phyloP scores from a whole-genome alignment of 352 stramenopile species.

The Pythium myriotylum region DNA sequence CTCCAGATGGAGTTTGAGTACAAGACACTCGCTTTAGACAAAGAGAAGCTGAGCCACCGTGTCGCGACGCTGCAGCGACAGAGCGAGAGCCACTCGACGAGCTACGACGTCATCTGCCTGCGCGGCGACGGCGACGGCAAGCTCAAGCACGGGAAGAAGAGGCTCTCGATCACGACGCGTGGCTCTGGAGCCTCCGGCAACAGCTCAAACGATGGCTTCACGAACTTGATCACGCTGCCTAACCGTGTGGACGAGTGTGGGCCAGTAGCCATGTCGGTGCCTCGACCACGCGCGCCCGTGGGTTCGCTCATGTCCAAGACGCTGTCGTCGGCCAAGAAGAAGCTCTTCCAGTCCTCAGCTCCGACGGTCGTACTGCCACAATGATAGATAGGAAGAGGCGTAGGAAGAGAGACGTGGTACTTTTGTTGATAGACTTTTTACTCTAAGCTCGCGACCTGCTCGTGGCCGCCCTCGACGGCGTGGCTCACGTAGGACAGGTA shows the following conservation, averaged over 20 bases:
- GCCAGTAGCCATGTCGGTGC: not conserved
- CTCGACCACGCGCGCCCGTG: constrained; percentile 32
- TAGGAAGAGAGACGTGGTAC: not conserved
- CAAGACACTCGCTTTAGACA: constrained; percentile 52
- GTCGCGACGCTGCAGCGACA: constrained; percentile 38
- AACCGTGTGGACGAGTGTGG: constrained; percentile 41
- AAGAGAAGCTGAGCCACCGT: constrained; percentile 37
- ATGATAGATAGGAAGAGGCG: constrained; percentile 13
- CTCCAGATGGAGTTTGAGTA: constrained; percentile 73
- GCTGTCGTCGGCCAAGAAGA: constrained; percentile 58
- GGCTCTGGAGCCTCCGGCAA: constrained; percentile 21
- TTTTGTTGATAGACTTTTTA: not conserved
- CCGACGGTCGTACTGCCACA: constrained; percentile 38
- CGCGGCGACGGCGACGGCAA: constrained; percentile 25
- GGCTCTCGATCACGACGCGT: constrained; percentile 20
- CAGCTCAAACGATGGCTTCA: constrained; percentile 36
- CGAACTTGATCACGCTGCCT: constrained; percentile 63
- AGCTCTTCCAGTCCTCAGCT: constrained; percentile 35
- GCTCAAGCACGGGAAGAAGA: constrained; percentile 36
- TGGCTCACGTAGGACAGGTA: constrained; percentile 85
- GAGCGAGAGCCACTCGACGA: constrained; percentile 8
- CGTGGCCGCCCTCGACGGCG: not conserved
- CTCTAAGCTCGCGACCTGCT: not conserved
- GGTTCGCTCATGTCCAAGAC: constrained; percentile 58
- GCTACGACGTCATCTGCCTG: constrained; percentile 55